A percentile compares a stretch with the other conserved stretches of the same genome.
phyloP scores from a whole-genome alignment of 2,329 filamentous ascomycete species.

The Penicillium janthinellum region DNA sequence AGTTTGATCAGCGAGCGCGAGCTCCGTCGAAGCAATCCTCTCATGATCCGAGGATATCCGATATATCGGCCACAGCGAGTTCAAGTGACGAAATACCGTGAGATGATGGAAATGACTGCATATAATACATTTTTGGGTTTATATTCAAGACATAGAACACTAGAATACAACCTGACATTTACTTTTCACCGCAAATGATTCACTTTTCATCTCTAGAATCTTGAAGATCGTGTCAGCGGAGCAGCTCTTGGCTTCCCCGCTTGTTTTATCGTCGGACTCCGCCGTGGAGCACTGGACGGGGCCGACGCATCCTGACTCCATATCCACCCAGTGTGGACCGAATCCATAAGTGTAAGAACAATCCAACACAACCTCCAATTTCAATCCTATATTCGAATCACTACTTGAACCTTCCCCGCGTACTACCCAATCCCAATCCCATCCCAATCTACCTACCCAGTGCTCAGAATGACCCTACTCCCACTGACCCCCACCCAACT shows the following conservation, averaged over 20 bases:
- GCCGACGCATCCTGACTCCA: neutral
- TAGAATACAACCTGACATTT: neutral
- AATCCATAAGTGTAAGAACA: neutral
- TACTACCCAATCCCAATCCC: neutral
- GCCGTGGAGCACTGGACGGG: constrained; percentile 11
- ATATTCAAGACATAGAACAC: neutral
- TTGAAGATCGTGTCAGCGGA: constrained; percentile 1
- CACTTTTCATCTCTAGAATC: too few species aligned
- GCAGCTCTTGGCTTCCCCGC: constrained; percentile 10
- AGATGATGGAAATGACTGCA: constrained; percentile 9
- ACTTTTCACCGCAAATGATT: neutral
- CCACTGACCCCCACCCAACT: constrained; percentile 45
- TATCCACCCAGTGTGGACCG: neutral
- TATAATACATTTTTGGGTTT: constrained; percentile 3
- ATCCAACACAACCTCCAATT: neutral
- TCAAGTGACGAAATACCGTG: constrained; percentile 8
- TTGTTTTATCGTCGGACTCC: constrained; percentile 18
- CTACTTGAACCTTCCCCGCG: too few species aligned
- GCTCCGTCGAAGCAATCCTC: constrained; percentile 18
- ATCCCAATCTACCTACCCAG: neutral
- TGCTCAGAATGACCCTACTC: neutral
- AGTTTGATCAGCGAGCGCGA: neutral
- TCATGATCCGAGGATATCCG: constrained; percentile 14
- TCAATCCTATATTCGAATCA: neutral
- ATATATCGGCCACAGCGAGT: constrained; percentile 7